Base-by-base conservation (phyloP, 495 filamentous ascomycete species). In the Aspergillus nanangensis region DNA sequence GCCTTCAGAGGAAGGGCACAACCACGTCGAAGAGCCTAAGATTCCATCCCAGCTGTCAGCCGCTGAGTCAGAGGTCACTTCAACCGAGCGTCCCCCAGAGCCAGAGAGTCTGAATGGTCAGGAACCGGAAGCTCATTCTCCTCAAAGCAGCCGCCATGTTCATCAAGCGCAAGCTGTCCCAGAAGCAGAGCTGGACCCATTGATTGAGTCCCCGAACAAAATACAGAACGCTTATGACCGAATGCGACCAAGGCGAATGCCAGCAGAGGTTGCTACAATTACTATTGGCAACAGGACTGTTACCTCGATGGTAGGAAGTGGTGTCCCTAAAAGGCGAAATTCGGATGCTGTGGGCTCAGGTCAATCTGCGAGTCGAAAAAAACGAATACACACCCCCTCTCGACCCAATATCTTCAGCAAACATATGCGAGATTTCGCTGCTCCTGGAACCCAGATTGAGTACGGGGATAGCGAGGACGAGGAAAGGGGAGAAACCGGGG, bases 251-350 rank as follows among this genome's bases (percentile, higher is more conserved):
- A 82, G 81, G 52, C 79, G 87, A 24, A 61, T 72, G 9, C 76
- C 78, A 5, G 71, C 76, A n/a, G 85, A 90, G 58, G 70, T 83
- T 39, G 90, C 92, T 23, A 96, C 88, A 2, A 93, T 97, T 23
- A 96, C 89, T 0, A 86, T 97, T 43, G 92, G 89, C 3, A 77
- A 86, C 42, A 80, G 79, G 31, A 90, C 88, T 1, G 81, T 90
- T 17, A 90, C 71, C 5, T 75, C 78, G 0, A 67, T 77, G 35
- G 62, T 86, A 47, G 81, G 80, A 10, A 76, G 67, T 51, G 65
- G 69, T 41, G 27, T 61, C 1, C 62, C 66, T 22, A 71, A 66
- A 45, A 73, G 72, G 41, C 57, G 69, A 18, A 48, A 62, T 15
- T 56, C 53, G 4, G 58, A 45, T 25, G 33, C 40, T 45, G 44